These are phyloP conservation scores for Benincasa hispida DNA, from an alignment of 306 rosid genomes.

Conservation along the genomic window DNA sequence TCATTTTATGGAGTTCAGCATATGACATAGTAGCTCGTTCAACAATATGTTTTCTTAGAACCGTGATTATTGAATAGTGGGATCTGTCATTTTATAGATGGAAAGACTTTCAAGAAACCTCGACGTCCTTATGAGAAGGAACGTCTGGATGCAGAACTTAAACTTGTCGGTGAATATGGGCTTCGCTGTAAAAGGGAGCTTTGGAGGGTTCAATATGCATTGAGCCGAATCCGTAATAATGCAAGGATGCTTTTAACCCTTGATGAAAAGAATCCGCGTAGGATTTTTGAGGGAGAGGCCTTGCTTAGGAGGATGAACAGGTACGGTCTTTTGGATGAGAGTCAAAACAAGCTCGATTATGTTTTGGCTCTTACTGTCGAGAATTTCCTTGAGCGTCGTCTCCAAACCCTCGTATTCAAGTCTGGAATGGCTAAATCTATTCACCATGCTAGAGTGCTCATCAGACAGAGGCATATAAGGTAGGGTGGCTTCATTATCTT, in stretches of 20 bases:
- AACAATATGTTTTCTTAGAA: not conserved
- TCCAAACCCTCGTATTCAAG: constrained; percentile 30
- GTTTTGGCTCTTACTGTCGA: constrained; percentile 34
- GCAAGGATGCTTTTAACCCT: constrained; percentile 36
- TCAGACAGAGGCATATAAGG: constrained; percentile 36
- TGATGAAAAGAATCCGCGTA: constrained; percentile 31
- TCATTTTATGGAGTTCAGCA: not conserved
- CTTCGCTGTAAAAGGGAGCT: constrained; percentile 40
- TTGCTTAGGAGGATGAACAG: constrained; percentile 40
- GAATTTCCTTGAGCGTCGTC: constrained; percentile 37
- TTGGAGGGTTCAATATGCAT: constrained; percentile 32
- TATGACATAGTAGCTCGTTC: not conserved
- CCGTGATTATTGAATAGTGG: not conserved
- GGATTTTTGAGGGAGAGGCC: constrained; percentile 37
- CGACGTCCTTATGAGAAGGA: constrained; percentile 41
- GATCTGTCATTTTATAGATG: constrained; percentile 16
- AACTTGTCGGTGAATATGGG: constrained; percentile 31
- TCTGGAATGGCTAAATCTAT: constrained; percentile 40
- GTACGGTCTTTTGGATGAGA: constrained; percentile 33
- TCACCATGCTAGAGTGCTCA: constrained; percentile 35
- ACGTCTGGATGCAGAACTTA: constrained; percentile 36
- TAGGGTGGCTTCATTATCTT: not conserved
- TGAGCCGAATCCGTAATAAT: constrained; percentile 29
- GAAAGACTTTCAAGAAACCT: constrained; percentile 40
- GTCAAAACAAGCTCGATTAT: constrained; percentile 40